phyloP scores from a whole-genome alignment of 1,139 yeast species.

The Nadsonia commutata region DNA sequence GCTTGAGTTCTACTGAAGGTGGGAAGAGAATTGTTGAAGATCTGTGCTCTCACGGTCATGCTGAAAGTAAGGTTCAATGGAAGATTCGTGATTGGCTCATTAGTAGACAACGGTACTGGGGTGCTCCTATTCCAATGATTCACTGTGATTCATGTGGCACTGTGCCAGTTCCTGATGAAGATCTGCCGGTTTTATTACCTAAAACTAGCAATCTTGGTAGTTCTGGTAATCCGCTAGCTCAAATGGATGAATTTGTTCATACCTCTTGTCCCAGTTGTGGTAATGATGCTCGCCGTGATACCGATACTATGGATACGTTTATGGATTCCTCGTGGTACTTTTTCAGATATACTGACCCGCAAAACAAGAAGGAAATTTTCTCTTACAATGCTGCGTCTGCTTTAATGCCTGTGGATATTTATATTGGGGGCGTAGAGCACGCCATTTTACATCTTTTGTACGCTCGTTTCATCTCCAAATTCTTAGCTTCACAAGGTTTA shows the following conservation, averaged over 20 bases:
- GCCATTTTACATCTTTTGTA: conserved; percentile 84
- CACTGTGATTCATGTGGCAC: conserved; percentile 78
- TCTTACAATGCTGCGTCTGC: conserved; percentile 34
- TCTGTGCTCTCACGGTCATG: conserved; percentile 30
- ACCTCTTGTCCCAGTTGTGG: conserved; percentile 75
- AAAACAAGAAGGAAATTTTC: conserved; percentile 44
- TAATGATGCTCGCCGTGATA: conserved; percentile 63
- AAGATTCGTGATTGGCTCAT: conserved; percentile 85
- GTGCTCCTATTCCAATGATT: conserved; percentile 91
- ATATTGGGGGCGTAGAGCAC: conserved; percentile 92
- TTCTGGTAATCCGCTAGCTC: conserved; percentile 21
- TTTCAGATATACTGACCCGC: conserved; percentile 67
- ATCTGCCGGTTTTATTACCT: conserved; percentile 74
- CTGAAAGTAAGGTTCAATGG: conserved; percentile 38
- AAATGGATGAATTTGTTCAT: conserved; percentile 54
- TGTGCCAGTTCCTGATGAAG: conserved; percentile 76
- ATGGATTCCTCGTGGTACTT: conserved; percentile 97
- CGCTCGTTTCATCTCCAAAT: conserved; percentile 72
- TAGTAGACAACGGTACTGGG: conserved; percentile 94
- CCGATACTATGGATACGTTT: conserved; percentile 97
- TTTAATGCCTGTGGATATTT: conserved; percentile 72
- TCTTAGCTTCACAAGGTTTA: conserved; percentile 44
- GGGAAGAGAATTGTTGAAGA: conserved; percentile 31
- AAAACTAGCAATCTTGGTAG: conserved; percentile 46
- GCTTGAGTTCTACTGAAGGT: conserved; percentile 39